Evolutionary conservation across 2,329 filamentous ascomycete genomes (phyloP).

Genomic region (Bisporella sp.): DNA sequence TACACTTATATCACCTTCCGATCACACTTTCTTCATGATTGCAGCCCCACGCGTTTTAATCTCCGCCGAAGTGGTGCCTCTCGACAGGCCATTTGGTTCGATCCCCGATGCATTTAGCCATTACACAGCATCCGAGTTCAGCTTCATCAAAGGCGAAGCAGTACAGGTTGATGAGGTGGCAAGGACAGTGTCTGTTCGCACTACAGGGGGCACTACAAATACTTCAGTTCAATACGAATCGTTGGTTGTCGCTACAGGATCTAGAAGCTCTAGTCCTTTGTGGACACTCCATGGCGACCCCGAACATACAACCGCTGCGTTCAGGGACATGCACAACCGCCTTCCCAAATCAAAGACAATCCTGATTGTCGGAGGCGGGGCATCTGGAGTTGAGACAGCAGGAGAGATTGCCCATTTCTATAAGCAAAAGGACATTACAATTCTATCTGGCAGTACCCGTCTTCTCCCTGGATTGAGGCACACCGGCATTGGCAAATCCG

Average conservation of each 20-base stretch:
- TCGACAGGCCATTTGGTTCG: conserved; percentile 37
- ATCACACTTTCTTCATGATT: conserved; percentile 35
- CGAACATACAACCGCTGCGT: conserved; percentile 27
- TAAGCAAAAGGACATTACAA: conserved; percentile 37
- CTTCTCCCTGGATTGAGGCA: conserved; percentile 35
- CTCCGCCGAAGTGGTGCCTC: conserved; percentile 35
- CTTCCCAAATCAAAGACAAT: conserved; percentile 35
- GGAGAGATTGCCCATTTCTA: conserved; percentile 36
- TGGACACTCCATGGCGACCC: conserved; percentile 33
- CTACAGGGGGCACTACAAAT: conserved; percentile 1
- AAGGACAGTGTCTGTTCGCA: conserved; percentile 27
- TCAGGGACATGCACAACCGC: conserved; percentile 33
- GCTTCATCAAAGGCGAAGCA: conserved; percentile 36
- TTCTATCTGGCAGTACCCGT: conserved; percentile 32
- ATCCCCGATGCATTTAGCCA: conserved; percentile 32
- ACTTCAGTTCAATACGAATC: conserved; percentile 31
- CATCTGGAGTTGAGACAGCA: conserved; percentile 39
- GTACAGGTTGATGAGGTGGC: conserved; percentile 28
- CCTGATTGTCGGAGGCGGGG: conserved; percentile 37
- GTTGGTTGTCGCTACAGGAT: conserved; percentile 43
- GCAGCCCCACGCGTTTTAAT: conserved; percentile 40
- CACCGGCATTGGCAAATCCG: conserved; percentile 28
- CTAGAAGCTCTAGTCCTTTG: conserved; percentile 38
- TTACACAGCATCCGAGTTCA: conserved; percentile 31
- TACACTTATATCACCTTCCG: conserved; percentile 36